phyloP scores from a whole-genome alignment of 1,284 basidiomycete genomes.

The Sanguinoderma infundibulare region DNA sequence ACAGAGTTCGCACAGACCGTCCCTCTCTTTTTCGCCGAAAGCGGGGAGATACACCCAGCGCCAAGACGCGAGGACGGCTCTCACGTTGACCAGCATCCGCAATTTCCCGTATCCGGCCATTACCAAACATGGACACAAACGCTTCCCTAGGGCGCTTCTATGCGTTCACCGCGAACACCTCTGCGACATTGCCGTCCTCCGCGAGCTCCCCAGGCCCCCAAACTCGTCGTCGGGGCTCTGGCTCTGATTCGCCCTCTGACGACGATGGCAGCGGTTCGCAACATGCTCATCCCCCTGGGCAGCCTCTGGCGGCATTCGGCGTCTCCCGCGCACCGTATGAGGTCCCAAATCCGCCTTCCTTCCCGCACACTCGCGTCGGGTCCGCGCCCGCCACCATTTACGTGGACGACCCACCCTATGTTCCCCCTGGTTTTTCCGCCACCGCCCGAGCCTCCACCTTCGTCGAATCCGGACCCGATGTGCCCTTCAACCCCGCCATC shows the following conservation, averaged over 20 bases:
- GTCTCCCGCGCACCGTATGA: conserved; percentile 17
- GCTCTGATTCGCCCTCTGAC: conserved; percentile 26
- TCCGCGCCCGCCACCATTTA: conserved; percentile 25
- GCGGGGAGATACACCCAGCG: conserved; percentile 10
- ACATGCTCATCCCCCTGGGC: conserved; percentile 18
- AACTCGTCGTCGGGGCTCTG: conserved; percentile 21
- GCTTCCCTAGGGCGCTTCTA: conserved; percentile 30
- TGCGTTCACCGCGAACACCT: conserved; percentile 23
- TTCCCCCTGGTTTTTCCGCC: conserved; percentile 18
- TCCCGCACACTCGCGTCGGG: conserved; percentile 16
- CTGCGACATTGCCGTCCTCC: conserved; percentile 22
- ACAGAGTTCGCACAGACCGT: conserved; percentile 12
- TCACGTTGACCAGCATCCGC: conserved; percentile 29
- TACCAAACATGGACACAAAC: conserved; percentile 32
- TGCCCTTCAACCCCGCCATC: conserved; percentile 7
- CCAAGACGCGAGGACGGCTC: conserved; percentile 15
- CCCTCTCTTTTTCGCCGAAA: conserved; percentile 22
- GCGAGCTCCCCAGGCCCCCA: conserved; percentile 17
- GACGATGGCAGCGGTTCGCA: conserved; percentile 21
- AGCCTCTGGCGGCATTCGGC: conserved; percentile 15
- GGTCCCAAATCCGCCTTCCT: conserved; percentile 18
- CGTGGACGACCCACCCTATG: conserved; percentile 28
- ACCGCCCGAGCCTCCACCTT: conserved; percentile 12
- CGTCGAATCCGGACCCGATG: conserved; percentile 16
- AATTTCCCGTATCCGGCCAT: conserved; percentile 30